Conservation (phyloP, 2,329 filamentous ascomycete species). For the Colletotrichum salicis region DNA sequence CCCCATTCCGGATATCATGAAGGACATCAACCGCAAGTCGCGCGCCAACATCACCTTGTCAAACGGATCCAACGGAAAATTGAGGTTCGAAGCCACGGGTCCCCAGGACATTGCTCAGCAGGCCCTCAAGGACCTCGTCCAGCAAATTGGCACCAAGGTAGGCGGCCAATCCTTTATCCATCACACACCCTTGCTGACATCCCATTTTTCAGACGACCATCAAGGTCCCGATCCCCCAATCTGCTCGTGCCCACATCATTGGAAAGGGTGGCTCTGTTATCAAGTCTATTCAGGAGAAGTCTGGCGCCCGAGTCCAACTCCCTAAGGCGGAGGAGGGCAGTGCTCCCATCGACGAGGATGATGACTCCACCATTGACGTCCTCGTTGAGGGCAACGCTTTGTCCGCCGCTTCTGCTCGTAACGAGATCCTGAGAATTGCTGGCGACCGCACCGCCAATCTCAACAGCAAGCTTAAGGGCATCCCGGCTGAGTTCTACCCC, state of each 20-base stretch:
- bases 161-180: slow-evolving; percentile 39
- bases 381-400: slow-evolving; percentile 91
- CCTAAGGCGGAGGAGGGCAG: slow-evolving; percentile 79
- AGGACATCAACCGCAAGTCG: slow-evolving; percentile 92
- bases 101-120: slow-evolving; percentile 85
- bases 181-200: background rate
- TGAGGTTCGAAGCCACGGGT: slow-evolving; percentile 87
- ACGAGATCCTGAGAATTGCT: slow-evolving; percentile 87
- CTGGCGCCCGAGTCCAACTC: slow-evolving; percentile 89
- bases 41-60: slow-evolving; percentile 86
- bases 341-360: slow-evolving; percentile 69
- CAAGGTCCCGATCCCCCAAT: slow-evolving; percentile 83
- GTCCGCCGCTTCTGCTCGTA: slow-evolving; percentile 83
- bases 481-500: slow-evolving; percentile 93
- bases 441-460: slow-evolving; percentile 86
- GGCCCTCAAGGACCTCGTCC: slow-evolving; percentile 88
- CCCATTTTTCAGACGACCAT: slow-evolving; percentile 59
- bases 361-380: slow-evolving; percentile 85
- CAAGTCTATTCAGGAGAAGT: slow-evolving; percentile 88
- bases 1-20: slow-evolving; percentile 84
- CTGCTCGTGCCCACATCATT: slow-evolving; percentile 89
- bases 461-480: slow-evolving; percentile 81
- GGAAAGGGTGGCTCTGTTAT: slow-evolving; percentile 91
- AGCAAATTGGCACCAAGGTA: slow-evolving; percentile 88
- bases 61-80: slow-evolving; percentile 74